Conservation (phyloP, 768 basidiomycete genomes). For the Galerina sulciceps region DNA sequence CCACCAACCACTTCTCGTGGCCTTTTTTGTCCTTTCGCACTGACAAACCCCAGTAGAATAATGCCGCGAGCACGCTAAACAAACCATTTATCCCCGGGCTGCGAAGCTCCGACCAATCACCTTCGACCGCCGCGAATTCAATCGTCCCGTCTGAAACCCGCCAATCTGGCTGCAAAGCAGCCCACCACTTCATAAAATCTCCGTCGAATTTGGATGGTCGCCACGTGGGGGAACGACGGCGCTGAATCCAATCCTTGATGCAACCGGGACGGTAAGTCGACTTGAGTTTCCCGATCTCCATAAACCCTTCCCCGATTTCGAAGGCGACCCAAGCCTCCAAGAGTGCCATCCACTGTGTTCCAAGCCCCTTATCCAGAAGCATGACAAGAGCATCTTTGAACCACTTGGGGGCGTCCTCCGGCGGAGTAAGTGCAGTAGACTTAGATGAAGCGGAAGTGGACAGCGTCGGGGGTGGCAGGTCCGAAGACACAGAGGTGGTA, state of each 20-base stretch:
- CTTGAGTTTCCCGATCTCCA: neutral
- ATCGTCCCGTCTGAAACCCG: neutral
- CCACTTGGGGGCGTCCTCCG: neutral
- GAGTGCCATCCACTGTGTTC: neutral
- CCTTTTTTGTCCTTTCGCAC: neutral
- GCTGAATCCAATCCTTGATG: conserved; percentile 11
- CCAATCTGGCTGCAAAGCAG: conserved; percentile 14
- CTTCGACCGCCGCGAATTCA: neutral
- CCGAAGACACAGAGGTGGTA: too few relatives aligned
- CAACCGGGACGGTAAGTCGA: neutral
- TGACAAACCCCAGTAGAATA: conserved; percentile 7
- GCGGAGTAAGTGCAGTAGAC: neutral
- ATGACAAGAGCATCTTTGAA: neutral
- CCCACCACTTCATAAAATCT: conserved; percentile 12
- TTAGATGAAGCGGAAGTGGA: neutral
- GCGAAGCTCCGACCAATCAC: conserved; percentile 1
- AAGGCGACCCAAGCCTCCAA: neutral
- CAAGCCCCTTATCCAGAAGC: neutral
- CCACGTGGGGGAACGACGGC: conserved; percentile 7
- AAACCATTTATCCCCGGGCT: conserved; percentile 3
- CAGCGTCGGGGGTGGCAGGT: neutral
- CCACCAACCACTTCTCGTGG: neutral
- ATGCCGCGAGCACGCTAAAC: neutral
- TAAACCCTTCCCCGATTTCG: neutral
- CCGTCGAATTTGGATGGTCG: neutral